Evolutionary conservation across 805 yeast genomes (phyloP).

Genomic region (Yarrowia hollandica): DNA sequence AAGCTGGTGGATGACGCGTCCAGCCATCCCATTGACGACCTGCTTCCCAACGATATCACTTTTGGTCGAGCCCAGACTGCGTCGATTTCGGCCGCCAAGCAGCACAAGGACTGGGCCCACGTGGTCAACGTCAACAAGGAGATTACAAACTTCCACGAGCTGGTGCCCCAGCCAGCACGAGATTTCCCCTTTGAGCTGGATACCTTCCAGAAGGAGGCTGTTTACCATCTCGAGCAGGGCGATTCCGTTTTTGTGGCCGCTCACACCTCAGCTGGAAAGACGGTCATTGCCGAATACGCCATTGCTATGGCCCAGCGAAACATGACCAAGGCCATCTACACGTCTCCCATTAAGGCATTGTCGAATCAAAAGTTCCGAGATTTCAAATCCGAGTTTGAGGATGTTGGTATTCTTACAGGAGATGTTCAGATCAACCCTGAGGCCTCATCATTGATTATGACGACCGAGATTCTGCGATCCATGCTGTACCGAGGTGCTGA

Average conservation of each 20-base stretch:
- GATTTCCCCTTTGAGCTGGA: conserved; percentile 95
- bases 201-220: conserved; percentile 94
- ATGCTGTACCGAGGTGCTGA: conserved; percentile 98
- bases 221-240: conserved; percentile 93
- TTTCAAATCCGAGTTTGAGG: conserved; percentile 76
- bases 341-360: conserved; percentile 91
- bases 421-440: conserved; percentile 97
- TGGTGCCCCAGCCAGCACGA: conserved; percentile 91
- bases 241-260: conserved; percentile 99
- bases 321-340: conserved; percentile 95
- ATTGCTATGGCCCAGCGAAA: conserved; percentile 94
- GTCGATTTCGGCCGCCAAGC: conserved; percentile 34
- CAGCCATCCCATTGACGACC: conserved; percentile 45
- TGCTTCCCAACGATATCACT: conserved; percentile 53
- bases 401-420: conserved; percentile 94
- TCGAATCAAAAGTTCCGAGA: conserved; percentile 90
- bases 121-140: conserved; percentile 82
- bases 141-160: conserved; percentile 78
- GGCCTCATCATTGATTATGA: conserved; percentile 94
- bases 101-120: conserved; percentile 86
- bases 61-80: conserved; percentile 46
- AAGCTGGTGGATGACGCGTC: neutral
- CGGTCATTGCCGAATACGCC: conserved; percentile 97
- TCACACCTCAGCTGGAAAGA: conserved; percentile 97
- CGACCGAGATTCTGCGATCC: conserved; percentile 91